Evolutionary conservation across 345 rosid species (phyloP), one percentile per base, ranked within the genome.

Genomic region (Salix caprea): DNA sequence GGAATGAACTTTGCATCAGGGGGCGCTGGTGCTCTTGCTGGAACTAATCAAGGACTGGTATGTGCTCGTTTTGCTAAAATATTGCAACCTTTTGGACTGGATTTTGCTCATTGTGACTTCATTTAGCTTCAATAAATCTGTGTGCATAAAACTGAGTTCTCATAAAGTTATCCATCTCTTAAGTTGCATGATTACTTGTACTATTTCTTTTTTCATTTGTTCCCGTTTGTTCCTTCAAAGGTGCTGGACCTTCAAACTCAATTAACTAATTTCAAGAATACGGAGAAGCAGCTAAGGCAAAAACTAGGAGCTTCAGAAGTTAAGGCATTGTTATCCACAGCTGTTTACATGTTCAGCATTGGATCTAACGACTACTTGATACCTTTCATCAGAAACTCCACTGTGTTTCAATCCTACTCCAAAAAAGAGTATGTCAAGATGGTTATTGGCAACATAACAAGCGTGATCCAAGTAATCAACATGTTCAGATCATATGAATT

Each of bases 1-100:
- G 93, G 90, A 28, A 83, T 79, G 2, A 89, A 81, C 75, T 88
- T 88, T 30, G 90, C 87, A 34, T 85, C 95, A 0, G 88, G 68
- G 0, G 89, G 88, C 24, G 94, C 87, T 50, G 89, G 90, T 23
- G 87, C 85, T 74, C 80, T 91, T 23, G 76, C 62, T n/a, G 81
- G 70, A 78, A 85, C 88, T 8, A 24, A 74, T 72, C 82, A 28
- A 44, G 90, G 88, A 75, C 67, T 69, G 64, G 89, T 85, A 75
- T 13, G 85, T 54, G 60, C 7, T 50, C 56, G 0, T 15, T 0
- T 15, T 4, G 21, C 18, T 28, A 36, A 13, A 50, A 1, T 1
- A 16, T 50, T 15, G 6, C 7, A 18, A 16, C 61, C 23, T 8
- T 0, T 56, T 56, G 26, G 61, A 56, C 12, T 56, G 5, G 13